phyloP scores from a whole-genome alignment of 208 protist genomes.

The Crithidia brevicula region DNA sequence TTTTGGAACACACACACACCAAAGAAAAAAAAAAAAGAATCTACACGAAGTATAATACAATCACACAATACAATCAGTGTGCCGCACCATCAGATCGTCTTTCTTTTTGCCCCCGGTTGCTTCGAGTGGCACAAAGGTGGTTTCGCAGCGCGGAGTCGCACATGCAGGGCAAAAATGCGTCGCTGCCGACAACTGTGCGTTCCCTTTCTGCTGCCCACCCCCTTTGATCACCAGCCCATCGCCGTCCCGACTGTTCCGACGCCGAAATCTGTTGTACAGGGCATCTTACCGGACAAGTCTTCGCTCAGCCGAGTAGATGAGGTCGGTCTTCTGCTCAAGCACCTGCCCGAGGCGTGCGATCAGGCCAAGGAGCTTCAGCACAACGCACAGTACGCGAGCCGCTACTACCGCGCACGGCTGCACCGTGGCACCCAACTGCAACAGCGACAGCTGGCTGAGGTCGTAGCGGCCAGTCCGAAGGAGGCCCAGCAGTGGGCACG shows the following conservation, averaged over 20 bases:
- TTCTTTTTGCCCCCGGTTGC: too few relatives aligned
- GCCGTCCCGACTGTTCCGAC: constrained; percentile 36
- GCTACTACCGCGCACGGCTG: constrained; percentile 76
- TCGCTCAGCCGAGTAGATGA: constrained; percentile 47
- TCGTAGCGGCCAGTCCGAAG: constrained; percentile 13
- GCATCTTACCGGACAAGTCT: constrained; percentile 26
- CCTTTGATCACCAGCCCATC: constrained; percentile 73
- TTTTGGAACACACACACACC: too few relatives aligned
- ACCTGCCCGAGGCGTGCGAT: constrained; percentile 58
- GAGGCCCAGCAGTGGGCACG: constrained; percentile 43
- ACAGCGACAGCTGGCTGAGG: constrained; percentile 25
- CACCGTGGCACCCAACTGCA: constrained; percentile 52
- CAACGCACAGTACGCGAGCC: constrained; percentile 48
- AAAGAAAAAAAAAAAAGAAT: too few relatives aligned
- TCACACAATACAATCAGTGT: too few relatives aligned
- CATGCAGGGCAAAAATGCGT: constrained; percentile 11
- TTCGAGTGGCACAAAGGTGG: too few relatives aligned
- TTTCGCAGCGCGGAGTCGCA: too few relatives aligned
- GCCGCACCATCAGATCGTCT: too few relatives aligned
- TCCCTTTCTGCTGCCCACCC: constrained; percentile 46
- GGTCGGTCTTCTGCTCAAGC: constrained; percentile 49
- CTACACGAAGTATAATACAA: too few relatives aligned
- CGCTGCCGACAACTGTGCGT: background rate
- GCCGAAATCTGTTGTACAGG: constrained; percentile 13
- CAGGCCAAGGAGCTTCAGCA: constrained; percentile 50